These are phyloP conservation scores for Debaryomyces singareniensis DNA, from an alignment of 1,139 yeast genomes.

Conservation along the genomic window DNA sequence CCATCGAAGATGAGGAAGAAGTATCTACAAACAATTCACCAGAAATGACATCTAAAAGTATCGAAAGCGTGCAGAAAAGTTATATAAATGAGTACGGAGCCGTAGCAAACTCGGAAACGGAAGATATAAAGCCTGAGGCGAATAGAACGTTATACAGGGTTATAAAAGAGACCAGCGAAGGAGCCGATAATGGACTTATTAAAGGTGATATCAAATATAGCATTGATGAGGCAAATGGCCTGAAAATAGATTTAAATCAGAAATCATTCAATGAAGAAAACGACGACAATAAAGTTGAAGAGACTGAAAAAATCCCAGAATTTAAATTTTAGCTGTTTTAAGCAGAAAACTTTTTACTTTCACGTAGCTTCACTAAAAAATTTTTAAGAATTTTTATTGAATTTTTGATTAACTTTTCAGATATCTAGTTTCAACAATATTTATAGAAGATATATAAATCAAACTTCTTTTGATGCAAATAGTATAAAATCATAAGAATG, in stretches of 20 bases:
- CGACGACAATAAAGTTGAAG: conserved; percentile 2
- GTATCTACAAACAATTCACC: conserved; percentile 3
- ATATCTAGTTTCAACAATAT: not conserved
- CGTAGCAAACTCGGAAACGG: not conserved
- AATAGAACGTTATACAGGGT: conserved; percentile 22
- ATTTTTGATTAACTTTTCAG: not conserved
- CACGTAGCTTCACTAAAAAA: too few species aligned
- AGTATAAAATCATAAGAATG: not conserved
- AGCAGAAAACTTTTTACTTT: too few species aligned
- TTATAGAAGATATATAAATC: not conserved
- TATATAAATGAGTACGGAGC: conserved; percentile 13
- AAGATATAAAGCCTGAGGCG: conserved; percentile 4
- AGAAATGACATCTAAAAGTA: conserved; percentile 5
- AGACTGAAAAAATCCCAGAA: conserved; percentile 3
- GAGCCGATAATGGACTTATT: conserved; percentile 11
- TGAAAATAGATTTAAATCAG: conserved; percentile 3
- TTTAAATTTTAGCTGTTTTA: conserved; percentile 9
- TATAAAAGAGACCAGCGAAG: conserved; percentile 17
- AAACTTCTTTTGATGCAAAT: conserved; percentile 1
- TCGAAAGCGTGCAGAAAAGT: conserved; percentile 7
- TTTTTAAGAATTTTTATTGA: not conserved
- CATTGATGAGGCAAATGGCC: conserved; percentile 4
- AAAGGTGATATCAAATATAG: conserved; percentile 16
- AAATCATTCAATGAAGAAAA: conserved; percentile 1
- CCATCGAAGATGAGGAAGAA: conserved; percentile 3